Percentiles rank a stretch among this genome's conserved stretches.
Evolutionary conservation across 306 rosid species (phyloP).

Genomic region (Pyrus bretschneideri): DNA sequence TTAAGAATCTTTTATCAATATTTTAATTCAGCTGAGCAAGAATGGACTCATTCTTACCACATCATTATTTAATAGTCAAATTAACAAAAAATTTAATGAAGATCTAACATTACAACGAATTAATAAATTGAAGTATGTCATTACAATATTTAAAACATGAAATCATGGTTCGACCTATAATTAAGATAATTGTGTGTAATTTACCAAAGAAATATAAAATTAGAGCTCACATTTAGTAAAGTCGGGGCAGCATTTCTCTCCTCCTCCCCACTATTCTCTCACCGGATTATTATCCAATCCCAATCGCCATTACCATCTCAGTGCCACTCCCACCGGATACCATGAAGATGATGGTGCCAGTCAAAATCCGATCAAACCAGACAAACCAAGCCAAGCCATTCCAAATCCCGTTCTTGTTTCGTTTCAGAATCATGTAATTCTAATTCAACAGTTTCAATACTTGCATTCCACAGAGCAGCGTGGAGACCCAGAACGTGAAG

Average conservation of each 20-base stretch:
- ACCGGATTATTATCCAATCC: not conserved
- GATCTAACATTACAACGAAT: accelerated
- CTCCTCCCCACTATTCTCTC: not conserved
- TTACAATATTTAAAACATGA: too few species aligned
- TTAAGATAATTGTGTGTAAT: too few species aligned
- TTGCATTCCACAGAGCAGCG: conserved; percentile 45
- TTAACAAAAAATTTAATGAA: accelerated
- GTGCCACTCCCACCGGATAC: not conserved
- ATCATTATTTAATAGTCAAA: too few species aligned
- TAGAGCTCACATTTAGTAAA: too few species aligned
- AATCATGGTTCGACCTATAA: too few species aligned
- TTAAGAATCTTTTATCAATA: too few species aligned
- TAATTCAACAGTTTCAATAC: not conserved
- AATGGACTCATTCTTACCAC: accelerated
- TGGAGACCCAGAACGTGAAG: conserved; percentile 92
- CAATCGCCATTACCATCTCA: not conserved
- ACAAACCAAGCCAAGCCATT: conserved; percentile 35
- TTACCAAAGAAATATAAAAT: too few species aligned
- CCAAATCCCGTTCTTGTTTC: conserved; percentile 1
- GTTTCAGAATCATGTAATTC: conserved; percentile 3
- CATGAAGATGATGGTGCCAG: conserved; percentile 95
- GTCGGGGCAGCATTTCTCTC: not conserved
- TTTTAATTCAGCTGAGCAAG: too few species aligned
- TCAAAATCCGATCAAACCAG: conserved; percentile 84
- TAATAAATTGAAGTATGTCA: too few species aligned